Percentiles rank a stretch among this genome's conserved stretches.
These are phyloP conservation scores for Oxyria digyna DNA, from an alignment of 148 eudicot genomes.

Conservation along the genomic window DNA sequence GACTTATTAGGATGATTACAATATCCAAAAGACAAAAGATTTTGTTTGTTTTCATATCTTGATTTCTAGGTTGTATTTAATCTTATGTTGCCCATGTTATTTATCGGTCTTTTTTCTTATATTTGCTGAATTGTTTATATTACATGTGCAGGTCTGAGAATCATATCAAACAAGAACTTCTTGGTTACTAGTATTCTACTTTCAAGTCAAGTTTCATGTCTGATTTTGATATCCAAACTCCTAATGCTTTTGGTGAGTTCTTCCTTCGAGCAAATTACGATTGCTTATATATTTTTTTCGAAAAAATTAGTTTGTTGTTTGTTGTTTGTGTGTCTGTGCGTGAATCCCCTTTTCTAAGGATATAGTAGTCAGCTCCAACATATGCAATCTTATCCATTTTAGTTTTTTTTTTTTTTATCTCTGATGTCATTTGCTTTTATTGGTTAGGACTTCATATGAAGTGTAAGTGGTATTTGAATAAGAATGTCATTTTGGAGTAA, in stretches of 20 bases:
- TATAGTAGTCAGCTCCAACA: neutral
- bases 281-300: too few relatives aligned
- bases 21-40: neutral
- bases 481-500: too few relatives aligned
- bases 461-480: too few relatives aligned
- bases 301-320: too few relatives aligned
- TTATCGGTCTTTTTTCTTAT: neutral
- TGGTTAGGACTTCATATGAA: neutral
- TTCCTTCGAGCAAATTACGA: neutral
- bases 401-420: too few relatives aligned
- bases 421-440: neutral
- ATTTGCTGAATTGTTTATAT: neutral
- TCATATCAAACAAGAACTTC: constrained; percentile 3
- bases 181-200: neutral
- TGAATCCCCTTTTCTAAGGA: too few relatives aligned
- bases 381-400: neutral
- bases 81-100: neutral
- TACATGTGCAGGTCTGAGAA: constrained; percentile 3
- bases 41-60: neutral
- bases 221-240: constrained; percentile 49
- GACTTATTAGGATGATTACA: neutral
- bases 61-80: neutral
- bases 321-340: too few relatives aligned
- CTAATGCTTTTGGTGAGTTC: constrained; percentile 47
- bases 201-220: constrained; percentile 39